Conservation (phyloP, 306 rosid species). For the Pachyrhizus erosus region DNA sequence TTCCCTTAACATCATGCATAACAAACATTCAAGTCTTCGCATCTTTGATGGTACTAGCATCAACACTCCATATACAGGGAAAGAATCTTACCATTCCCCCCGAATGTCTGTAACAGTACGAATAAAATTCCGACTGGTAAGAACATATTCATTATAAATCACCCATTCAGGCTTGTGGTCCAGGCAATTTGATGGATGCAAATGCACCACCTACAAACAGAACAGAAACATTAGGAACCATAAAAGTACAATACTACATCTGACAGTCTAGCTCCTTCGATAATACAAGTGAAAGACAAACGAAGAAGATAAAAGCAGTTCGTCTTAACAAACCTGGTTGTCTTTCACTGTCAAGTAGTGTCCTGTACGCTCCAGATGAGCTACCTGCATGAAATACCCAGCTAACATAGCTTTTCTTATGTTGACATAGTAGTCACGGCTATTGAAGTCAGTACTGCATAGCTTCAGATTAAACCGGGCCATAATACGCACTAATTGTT, state of each 20-base stretch:
- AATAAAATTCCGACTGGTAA: conserved; percentile 89
- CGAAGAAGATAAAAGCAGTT: background rate
- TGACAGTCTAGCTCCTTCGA: background rate
- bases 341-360: conserved; percentile 95
- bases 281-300: background rate
- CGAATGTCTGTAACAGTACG: conserved; percentile 91
- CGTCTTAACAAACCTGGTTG: conserved; percentile 66
- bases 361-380: conserved; percentile 90
- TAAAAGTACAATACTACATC: background rate
- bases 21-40: background rate
- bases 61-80: background rate
- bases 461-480: conserved; percentile 78
- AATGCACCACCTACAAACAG: conserved; percentile 71
- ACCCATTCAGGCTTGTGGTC: conserved; percentile 99
- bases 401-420: conserved; percentile 95
- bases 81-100: conserved; percentile 80
- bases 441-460: conserved; percentile 90
- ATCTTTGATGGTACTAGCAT: background rate
- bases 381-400: conserved; percentile 97
- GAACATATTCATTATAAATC: conserved; percentile 86
- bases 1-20: background rate
- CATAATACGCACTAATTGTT: conserved; percentile 91
- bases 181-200: conserved; percentile 93
- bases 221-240: conserved; percentile 6
- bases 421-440: conserved; percentile 92